Conservation (phyloP, 2,329 filamentous ascomycete species). For the Aspergillus piperis region DNA sequence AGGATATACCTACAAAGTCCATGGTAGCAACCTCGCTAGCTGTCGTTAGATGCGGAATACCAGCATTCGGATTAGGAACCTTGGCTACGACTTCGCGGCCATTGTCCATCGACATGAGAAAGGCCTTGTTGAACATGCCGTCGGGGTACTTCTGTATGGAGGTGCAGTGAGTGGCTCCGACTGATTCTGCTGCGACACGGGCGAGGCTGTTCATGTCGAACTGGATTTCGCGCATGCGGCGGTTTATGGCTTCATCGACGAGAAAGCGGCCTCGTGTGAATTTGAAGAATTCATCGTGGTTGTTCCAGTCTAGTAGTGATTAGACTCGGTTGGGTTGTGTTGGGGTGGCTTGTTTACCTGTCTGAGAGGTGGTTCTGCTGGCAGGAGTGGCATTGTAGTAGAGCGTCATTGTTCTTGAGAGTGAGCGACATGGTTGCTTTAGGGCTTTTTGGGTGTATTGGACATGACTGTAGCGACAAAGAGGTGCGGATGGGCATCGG, state of each 20-base stretch:
- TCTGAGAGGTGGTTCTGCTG: conserved; percentile 17
- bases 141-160: conserved; percentile 30
- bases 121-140: conserved; percentile 34
- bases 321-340: conserved; percentile 16
- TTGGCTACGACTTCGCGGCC: conserved; percentile 35
- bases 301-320: conserved; percentile 27
- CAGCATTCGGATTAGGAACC: conserved; percentile 37
- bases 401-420: conserved; percentile 13
- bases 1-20: conserved; percentile 22
- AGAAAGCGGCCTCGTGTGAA: conserved; percentile 34
- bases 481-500: no score
- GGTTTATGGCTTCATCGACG: conserved; percentile 27
- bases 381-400: conserved; percentile 9
- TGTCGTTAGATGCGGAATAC: conserved; percentile 30
- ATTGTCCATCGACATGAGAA: conserved; percentile 35
- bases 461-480: no score
- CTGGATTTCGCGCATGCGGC: conserved; percentile 23
- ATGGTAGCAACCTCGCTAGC: conserved; percentile 43
- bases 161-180: conserved; percentile 22
- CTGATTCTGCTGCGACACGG: conserved; percentile 21
- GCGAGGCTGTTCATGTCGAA: conserved; percentile 28
- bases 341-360: conserved; percentile 18
- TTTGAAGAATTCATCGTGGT: conserved; percentile 30
- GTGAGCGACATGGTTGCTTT: conserved; percentile 18
- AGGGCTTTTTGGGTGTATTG: conserved; percentile 10